Evolutionary conservation across 106 monocot genomes (phyloP), one percentile per base, ranked within the genome.

Genomic region (Xerophyta viscosa): DNA sequence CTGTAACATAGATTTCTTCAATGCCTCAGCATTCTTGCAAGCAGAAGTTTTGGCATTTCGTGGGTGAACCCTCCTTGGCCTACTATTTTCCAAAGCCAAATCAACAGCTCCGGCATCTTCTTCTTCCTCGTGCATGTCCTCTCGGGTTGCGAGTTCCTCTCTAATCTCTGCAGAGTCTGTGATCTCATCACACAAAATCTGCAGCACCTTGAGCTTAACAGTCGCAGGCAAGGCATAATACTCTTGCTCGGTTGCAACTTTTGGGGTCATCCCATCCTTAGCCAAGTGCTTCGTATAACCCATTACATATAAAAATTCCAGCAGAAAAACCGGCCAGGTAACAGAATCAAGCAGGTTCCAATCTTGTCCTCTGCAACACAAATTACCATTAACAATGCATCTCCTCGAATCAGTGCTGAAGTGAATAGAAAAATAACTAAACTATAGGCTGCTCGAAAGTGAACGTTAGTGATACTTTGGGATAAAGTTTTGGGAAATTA

Each of bases 301-400:
- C 72, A 66, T 79, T 48, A 82, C 4, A 58, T 65, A 71, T 11
- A 93, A 64, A 44, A 77, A 87, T 36, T 72, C 80, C 28, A 81
- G 46, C 50, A 87, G 33, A 47, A 87, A 75, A 31, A 69, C 67
- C n/a, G 92, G 92, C 92, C 92, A 93, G 3, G 92, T 93, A 52
- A 93, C 58, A 26, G 57, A 24, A 54, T 87, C 92, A n/a, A 93
- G 80, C 71, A 87, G 70, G 33, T 31, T 60, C 87, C 87, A 93
- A 57, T 93, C 80, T 2, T 58, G 30, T 25, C 60, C 44, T 50
- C 87, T 92, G 59, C 27, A 29, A 15, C 52, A 52, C n/a, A n/a
- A 17, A 3, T 27, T 3, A 29, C 6, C 10, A 7, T 39, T 39
- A 12, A 22, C 13, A 22, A 24, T 26, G 25, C n/a, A n/a, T n/a